Evolutionary conservation across 106 monocot genomes (phyloP), one percentile per base, ranked within the genome.

Genomic region (Allium cepa): DNA sequence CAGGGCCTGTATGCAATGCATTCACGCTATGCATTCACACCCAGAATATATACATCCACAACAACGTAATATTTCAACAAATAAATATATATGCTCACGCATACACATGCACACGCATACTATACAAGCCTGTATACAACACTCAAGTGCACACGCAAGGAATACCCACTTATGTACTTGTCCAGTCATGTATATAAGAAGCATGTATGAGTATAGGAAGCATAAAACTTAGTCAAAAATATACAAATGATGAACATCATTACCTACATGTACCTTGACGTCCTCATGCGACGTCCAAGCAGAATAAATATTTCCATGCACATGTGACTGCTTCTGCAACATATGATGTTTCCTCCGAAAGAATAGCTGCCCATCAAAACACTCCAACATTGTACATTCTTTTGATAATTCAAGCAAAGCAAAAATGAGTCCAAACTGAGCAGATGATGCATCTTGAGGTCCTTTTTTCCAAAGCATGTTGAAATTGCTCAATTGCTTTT

Each of bases 201-300:
- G 15, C 26, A 47, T 63, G 4, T 6, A 46, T 63, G 7, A 63
- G 12, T 47, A 11, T 16, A n/a, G n/a, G n/a, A 26, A 36, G 46
- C 10, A 26, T 8, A 1, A 47, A 3, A n/a, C n/a, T n/a, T n/a
- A 36, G 36, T 36, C 1, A 36, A 36, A 4, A 49, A 61, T 56
- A 7, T 48, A 45, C 71, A 79, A 12, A n/a, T 64, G 22, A 56
- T 51, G 47, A 76, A 69, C 47, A 76, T 48, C 47, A 75, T 69
- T 71, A 75, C 67, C 63, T 22, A 52, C 26, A 64, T 70, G 60
- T 82, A 94, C 92, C 88, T 92, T 78, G 67, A 92, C 85, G 80
- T 99, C 99, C 62, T 92, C 99, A 57, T 77, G 78, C 76, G 92
- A 77, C 62, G 92, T 99, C 99, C 99, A 99, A 68, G 62, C 67